Evolutionary conservation across 1,284 basidiomycete genomes (phyloP), one percentile per base, ranked within the genome.

Genomic region (Athelia sp.): DNA sequence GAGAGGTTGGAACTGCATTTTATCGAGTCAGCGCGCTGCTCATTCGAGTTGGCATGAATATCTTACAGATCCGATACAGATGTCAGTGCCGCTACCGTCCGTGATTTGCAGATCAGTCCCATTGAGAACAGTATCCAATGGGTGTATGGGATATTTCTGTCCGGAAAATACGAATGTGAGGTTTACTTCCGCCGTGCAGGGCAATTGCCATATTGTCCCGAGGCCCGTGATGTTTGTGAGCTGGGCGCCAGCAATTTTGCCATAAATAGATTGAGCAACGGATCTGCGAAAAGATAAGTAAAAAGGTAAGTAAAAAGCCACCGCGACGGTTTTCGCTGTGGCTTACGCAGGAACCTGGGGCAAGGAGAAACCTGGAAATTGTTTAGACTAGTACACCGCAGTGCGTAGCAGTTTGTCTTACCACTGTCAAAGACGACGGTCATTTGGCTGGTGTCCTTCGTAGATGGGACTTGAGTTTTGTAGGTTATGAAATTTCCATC

Each of bases 401-500:
- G 36, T n/a, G 26, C 13, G 26, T 13, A 29, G 6, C 8, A 40
- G 36, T n/a, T n/a, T 17, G 4, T 17, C 36, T 21, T 9, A 40
- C 36, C 36, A 17, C 50, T 45, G 34, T 55, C 54, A 22, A 54
- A 38, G 21, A 55, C 43, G 21, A 51, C 50, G 26, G 29, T 22
- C 18, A 34, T 14, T n/a, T 40, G 36, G n/a, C n/a, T 17, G 15
- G 10, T 23, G 10, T 35, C 23, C 15, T 36, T 34, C 14, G 19
- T 29, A 2, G 17, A 1, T 50, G 10, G 13, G 36, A 44, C 43
- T 21, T 18, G 13, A 2, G 47, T 8, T n/a, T 46, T 21, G 15
- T 51, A 19, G 15, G 46, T 18, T 29, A 58, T 53, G 24, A 52
- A 47, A 19, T 43, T 45, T 8, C 60, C 60, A 24, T 61, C 57